Evolutionary conservation across 202 grass and related monocot species (phyloP), one percentile per base, ranked within the genome.

Genomic region (Saccharum hybrid): DNA sequence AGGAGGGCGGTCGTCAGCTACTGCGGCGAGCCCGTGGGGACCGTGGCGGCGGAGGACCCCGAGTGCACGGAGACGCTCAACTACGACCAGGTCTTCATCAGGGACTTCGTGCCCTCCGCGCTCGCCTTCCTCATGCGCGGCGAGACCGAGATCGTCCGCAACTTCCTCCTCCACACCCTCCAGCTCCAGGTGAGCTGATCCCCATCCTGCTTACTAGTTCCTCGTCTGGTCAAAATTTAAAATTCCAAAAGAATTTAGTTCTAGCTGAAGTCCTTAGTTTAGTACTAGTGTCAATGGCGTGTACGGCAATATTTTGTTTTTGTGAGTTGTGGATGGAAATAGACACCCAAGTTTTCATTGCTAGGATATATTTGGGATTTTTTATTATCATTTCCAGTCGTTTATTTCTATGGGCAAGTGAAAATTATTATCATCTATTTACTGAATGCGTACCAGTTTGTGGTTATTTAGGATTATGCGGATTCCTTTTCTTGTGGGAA

Each of bases 31-130:
- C 91, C 93, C n/a, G 96, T 98, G 40, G 96, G 93, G 72, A 98
- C 96, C 46, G 91, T 98, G 74, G 96, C 96, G 2, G 93, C 93
- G 19, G 88, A 91, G 45, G 93, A 98, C 26, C 89, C 81, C 1
- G 96, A 88, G 71, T 94, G 78, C 56, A 91, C 85, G 61, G 87
- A 92, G 67, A 65, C 77, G 45, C 88, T 94, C 74, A 98, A 98
- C 71, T 98, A 98, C 83, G 96, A 98, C 48, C 96, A 98, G 85
- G 96, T 98, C 57, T 98, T 98, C 85, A 98, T 98, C 73, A 93
- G 96, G 77, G 96, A 98, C 80, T 98, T 98, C 43, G 86, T 98
- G 65, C 96, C 96, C 1, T 98, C 96, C 31, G 93, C 96, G 37
- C 96, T 98, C 26, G 96, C 96, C 74, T 98, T 98, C 56, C 88